These are phyloP conservation scores for Podospora sp. DNA, from an alignment of 495 filamentous ascomycete genomes.

Conservation along the genomic window DNA sequence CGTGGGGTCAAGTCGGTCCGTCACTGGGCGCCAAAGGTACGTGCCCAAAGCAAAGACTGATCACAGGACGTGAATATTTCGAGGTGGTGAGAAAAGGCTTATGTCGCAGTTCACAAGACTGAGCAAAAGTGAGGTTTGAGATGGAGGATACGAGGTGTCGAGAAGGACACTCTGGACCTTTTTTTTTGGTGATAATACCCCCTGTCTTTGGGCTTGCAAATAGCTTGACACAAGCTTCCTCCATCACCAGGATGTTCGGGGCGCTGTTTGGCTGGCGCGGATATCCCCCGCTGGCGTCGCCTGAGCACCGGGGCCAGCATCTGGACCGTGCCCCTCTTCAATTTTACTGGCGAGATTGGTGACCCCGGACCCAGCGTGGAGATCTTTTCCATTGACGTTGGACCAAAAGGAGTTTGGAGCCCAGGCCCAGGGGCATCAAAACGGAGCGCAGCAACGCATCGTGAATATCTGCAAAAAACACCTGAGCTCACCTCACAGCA, in stretches of 20 bases:
- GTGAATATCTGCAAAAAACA: no score
- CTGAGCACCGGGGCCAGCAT: background rate
- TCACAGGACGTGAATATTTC: background rate
- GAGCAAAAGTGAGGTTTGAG: background rate
- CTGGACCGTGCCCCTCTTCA: constrained; percentile 19
- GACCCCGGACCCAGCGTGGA: constrained; percentile 7
- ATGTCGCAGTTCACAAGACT: background rate
- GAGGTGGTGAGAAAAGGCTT: background rate
- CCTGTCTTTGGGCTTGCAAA: background rate
- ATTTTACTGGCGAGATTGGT: constrained; percentile 39
- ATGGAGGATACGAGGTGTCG: background rate
- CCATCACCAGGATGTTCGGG: constrained; percentile 21
- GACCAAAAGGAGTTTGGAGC: background rate
- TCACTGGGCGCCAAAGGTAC: background rate
- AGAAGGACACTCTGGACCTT: constrained; percentile 25
- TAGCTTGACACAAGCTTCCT: constrained; percentile 12
- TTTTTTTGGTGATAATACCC: constrained; percentile 12
- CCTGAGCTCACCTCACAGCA: background rate
- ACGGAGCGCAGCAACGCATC: background rate
- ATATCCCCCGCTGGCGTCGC: background rate
- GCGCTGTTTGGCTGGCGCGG: constrained; percentile 13
- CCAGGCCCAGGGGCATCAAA: background rate
- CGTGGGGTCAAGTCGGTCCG: background rate
- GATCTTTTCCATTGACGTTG: constrained; percentile 2
- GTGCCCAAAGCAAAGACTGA: background rate